Evolutionary conservation across 257 asterid species (phyloP).

Genomic region (Lycium barbarum): DNA sequence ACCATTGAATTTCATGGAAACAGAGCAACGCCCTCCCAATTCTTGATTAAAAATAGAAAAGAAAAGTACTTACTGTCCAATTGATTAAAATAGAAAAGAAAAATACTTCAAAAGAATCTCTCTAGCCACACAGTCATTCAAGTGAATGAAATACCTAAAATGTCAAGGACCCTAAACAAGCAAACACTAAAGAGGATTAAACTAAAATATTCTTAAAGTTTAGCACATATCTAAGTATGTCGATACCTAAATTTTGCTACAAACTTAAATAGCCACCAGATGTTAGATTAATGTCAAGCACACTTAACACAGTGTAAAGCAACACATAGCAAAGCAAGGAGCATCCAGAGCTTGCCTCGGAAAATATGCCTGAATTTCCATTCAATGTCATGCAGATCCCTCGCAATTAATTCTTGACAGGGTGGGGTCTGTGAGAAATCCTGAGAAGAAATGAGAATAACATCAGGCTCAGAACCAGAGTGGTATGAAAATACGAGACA

Average conservation of each 20-base stretch:
- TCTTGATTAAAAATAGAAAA: too few species aligned
- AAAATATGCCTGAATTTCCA: constrained; percentile 25
- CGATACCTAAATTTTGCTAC: neutral
- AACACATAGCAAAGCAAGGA: neutral
- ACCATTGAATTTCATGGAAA: too few species aligned
- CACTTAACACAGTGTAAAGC: neutral
- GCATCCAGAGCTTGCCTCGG: neutral
- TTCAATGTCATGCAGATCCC: constrained; percentile 23
- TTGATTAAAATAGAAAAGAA: neutral
- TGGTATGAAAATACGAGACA: neutral
- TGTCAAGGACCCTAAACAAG: neutral
- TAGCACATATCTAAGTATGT: neutral
- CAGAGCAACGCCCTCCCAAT: too few species aligned
- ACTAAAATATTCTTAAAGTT: neutral
- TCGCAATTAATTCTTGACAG: constrained; percentile 2
- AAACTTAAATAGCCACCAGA: neutral
- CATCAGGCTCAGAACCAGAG: constrained; percentile 1
- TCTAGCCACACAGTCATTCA: neutral
- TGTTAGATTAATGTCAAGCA: neutral
- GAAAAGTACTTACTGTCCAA: neutral
- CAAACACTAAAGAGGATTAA: neutral
- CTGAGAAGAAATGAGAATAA: constrained; percentile 16
- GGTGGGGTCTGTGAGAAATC: constrained; percentile 20
- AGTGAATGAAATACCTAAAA: neutral
- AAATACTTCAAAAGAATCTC: neutral